Evolutionary conservation across 768 basidiomycete genomes (phyloP).

Genomic region (Suillus fuscotomentosus): DNA sequence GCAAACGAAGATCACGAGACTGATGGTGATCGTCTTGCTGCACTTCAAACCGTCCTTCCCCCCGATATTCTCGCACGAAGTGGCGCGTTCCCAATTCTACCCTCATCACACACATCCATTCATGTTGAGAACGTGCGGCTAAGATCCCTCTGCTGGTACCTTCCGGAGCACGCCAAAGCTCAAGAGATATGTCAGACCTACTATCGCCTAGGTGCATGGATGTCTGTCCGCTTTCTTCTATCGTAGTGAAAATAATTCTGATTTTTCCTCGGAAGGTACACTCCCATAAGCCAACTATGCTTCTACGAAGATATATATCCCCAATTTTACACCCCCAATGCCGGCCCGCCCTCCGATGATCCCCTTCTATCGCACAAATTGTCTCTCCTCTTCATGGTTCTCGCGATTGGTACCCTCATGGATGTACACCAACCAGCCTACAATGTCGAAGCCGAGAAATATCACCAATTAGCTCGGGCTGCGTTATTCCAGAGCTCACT

Average conservation of each 20-base stretch:
- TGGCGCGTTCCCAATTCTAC: conserved; percentile 60
- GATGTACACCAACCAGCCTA: conserved; percentile 55
- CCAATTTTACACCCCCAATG: conserved; percentile 52
- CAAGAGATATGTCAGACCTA: conserved; percentile 60
- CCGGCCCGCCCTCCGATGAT: conserved; percentile 46
- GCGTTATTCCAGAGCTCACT: conserved; percentile 62
- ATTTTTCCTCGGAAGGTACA: conserved; percentile 47
- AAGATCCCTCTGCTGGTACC: conserved; percentile 64
- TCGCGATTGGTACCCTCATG: conserved; percentile 66
- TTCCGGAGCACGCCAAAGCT: conserved; percentile 61
- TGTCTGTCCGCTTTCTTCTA: conserved; percentile 41
- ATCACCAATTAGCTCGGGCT: conserved; percentile 64
- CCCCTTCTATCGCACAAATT: conserved; percentile 58
- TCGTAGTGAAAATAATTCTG: conserved; percentile 5
- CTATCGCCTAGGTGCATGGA: conserved; percentile 67
- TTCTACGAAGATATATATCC: conserved; percentile 61
- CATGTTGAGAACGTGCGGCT: conserved; percentile 47
- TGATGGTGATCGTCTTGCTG: conserved; percentile 44
- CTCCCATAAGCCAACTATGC: conserved; percentile 58
- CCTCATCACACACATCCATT: conserved; percentile 36
- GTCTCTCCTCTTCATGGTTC: conserved; percentile 62
- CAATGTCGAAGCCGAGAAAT: conserved; percentile 68
- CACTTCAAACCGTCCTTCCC: conserved; percentile 56
- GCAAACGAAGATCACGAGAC: conserved; percentile 51
- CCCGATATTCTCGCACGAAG: conserved; percentile 63